Percentiles rank a stretch among this genome's conserved stretches.
These are phyloP conservation scores for Irpex sp. DNA, from an alignment of 1,284 basidiomycete genomes.

Conservation along the genomic window DNA sequence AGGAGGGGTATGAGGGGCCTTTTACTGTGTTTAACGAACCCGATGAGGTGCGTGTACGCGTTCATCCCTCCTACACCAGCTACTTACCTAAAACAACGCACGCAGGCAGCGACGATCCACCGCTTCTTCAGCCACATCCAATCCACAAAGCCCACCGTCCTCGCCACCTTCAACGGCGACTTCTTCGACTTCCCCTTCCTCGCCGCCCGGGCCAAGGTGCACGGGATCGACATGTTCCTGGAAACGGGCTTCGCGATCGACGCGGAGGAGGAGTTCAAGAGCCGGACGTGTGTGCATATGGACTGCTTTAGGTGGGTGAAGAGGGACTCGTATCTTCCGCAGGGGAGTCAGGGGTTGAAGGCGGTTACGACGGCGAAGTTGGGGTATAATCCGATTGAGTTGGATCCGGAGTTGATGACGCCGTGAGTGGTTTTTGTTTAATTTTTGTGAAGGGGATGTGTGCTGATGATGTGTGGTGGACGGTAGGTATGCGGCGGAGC, in stretches of 20 bases:
- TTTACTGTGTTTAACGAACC: constrained; percentile 96
- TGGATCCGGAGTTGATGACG: constrained; percentile 99
- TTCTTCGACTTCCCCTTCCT: constrained; percentile 99
- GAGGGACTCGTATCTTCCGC: constrained; percentile 98
- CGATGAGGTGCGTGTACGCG: constrained; percentile 68
- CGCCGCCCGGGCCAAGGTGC: constrained; percentile 80
- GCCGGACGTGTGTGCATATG: constrained; percentile 93
- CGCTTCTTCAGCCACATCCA: constrained; percentile 95
- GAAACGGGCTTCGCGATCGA: constrained; percentile 95
- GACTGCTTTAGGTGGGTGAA: constrained; percentile 99
- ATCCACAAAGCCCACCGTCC: constrained; percentile 92
- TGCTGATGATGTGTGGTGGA: too few species aligned
- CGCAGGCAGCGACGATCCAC: constrained; percentile 70
- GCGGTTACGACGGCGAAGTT: constrained; percentile 97
- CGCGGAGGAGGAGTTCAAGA: constrained; percentile 95
- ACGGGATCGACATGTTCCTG: constrained; percentile 95
- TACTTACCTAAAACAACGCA: not conserved
- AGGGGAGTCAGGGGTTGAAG: constrained; percentile 98
- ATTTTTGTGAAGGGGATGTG: too few species aligned
- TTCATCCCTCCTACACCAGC: constrained; percentile 1
- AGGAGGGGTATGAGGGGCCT: constrained; percentile 96
- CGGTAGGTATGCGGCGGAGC: constrained; percentile 95
- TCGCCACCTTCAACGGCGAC: constrained; percentile 99
- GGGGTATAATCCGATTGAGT: constrained; percentile 95
- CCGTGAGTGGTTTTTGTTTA: too few species aligned